Evolutionary conservation across 2,329 filamentous ascomycete genomes (phyloP).

Genomic region (Zymoseptoria ardabiliae): DNA sequence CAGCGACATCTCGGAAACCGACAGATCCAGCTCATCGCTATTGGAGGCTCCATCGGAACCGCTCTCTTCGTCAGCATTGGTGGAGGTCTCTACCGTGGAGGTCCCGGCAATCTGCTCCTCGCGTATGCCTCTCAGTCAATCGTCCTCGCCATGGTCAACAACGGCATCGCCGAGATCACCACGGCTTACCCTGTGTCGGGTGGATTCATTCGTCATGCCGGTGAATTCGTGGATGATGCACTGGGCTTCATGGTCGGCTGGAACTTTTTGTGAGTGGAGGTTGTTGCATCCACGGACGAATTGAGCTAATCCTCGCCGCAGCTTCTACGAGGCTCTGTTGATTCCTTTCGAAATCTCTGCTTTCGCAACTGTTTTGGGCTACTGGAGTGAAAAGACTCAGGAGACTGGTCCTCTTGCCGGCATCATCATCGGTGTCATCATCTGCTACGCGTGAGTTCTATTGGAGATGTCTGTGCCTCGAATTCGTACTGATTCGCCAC

Average conservation of each 20-base stretch:
- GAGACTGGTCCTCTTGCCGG: slow-evolving; percentile 28
- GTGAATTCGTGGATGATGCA: slow-evolving; percentile 57
- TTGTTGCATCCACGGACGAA: background rate
- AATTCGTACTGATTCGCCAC: slow-evolving; percentile 2
- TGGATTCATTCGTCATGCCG: slow-evolving; percentile 57
- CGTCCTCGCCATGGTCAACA: slow-evolving; percentile 56
- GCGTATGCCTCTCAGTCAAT: slow-evolving; percentile 51
- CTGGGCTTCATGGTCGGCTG: slow-evolving; percentile 47
- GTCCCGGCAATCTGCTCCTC: slow-evolving; percentile 49
- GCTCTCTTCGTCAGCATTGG: slow-evolving; percentile 45
- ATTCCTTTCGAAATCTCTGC: slow-evolving; percentile 48
- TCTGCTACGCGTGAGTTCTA: slow-evolving; percentile 34
- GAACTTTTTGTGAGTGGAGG: slow-evolving; percentile 16
- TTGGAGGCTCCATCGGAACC: slow-evolving; percentile 30
- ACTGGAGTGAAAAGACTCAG: slow-evolving; percentile 36
- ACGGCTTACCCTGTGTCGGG: slow-evolving; percentile 56
- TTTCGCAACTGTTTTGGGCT: slow-evolving; percentile 33
- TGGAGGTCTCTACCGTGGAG: slow-evolving; percentile 44
- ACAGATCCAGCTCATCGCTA: slow-evolving; percentile 32
- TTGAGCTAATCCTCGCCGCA: slow-evolving; percentile 1
- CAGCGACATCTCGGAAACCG: slow-evolving; percentile 28
- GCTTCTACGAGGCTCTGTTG: slow-evolving; percentile 43
- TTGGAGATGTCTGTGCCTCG: slow-evolving; percentile 20
- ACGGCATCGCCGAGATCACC: slow-evolving; percentile 59
- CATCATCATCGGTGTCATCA: slow-evolving; percentile 36